Conservation (phyloP, 2,329 filamentous ascomycete genomes). For the Periconia digitata region DNA sequence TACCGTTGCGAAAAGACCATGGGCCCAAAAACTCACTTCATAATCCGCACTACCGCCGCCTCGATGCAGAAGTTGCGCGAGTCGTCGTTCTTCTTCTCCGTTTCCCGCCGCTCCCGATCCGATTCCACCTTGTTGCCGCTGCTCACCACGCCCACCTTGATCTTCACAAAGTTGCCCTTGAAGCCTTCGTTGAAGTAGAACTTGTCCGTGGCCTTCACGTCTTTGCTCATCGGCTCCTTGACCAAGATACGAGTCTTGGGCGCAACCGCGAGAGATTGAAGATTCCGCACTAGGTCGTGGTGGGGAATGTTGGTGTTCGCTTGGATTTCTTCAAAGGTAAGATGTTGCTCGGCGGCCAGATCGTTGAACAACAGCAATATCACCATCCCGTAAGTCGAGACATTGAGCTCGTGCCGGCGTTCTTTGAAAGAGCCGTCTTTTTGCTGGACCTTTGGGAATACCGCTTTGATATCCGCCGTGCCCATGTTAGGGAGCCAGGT, state of each 20-base stretch:
- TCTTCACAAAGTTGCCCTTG: constrained; percentile 77
- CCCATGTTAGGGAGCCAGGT: constrained; percentile 81
- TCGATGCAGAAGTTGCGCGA: constrained; percentile 71
- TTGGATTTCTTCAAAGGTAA: constrained; percentile 77
- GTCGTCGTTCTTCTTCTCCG: constrained; percentile 75
- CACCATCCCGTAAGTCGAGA: constrained; percentile 90
- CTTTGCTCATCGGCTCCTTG: constrained; percentile 79
- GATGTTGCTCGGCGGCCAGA: constrained; percentile 52
- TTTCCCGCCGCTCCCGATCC: constrained; percentile 64
- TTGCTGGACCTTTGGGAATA: constrained; percentile 71
- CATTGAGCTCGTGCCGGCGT: constrained; percentile 84
- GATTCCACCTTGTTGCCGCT: constrained; percentile 84
- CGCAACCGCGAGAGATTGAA: constrained; percentile 80
- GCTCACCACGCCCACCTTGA: constrained; percentile 84
- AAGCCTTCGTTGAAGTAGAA: constrained; percentile 86
- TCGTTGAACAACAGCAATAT: constrained; percentile 90
- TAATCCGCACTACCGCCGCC: constrained; percentile 76
- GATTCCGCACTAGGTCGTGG: constrained; percentile 71
- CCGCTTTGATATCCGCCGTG: constrained; percentile 81
- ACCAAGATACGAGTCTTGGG: constrained; percentile 79
- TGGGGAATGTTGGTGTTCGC: constrained; percentile 76
- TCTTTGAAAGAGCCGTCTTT: constrained; percentile 68
- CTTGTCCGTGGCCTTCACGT: constrained; percentile 72
- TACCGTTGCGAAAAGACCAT: no score
- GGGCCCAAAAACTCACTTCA: constrained; percentile 89